phyloP scores from a whole-genome alignment of 805 yeast species.

The Zygosaccharomyces bailii region DNA sequence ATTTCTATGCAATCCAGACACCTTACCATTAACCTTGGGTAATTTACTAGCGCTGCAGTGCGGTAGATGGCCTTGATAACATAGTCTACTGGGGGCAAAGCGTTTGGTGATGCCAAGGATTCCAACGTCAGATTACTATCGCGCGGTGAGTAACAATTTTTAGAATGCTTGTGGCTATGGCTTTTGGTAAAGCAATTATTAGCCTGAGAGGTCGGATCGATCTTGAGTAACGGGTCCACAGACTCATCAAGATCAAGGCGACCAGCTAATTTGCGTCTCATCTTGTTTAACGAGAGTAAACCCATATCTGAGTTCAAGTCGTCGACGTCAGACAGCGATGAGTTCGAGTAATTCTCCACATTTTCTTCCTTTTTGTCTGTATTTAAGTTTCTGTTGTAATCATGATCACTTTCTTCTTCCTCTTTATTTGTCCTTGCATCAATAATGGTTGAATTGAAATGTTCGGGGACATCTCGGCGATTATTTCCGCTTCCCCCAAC shows the following conservation, averaged over 20 bases:
- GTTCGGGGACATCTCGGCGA: background rate
- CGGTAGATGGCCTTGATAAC: slow-evolving; percentile 60
- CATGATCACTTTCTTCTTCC: slow-evolving; percentile 15
- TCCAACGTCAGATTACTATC: slow-evolving; percentile 45
- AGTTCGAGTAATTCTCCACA: slow-evolving; percentile 12
- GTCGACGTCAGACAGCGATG: slow-evolving; percentile 30
- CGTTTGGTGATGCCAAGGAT: slow-evolving; percentile 51
- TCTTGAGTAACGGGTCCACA: slow-evolving; percentile 31
- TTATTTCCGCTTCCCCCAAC: background rate
- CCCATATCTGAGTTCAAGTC: slow-evolving; percentile 29
- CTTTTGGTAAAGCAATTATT: slow-evolving; percentile 6
- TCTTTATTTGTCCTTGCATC: slow-evolving; percentile 16
- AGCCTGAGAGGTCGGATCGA: slow-evolving; percentile 10
- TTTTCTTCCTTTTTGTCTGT: slow-evolving; percentile 10
- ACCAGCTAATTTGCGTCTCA: slow-evolving; percentile 28
- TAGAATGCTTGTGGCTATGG: slow-evolving; percentile 9
- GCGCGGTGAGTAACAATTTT: slow-evolving; percentile 10
- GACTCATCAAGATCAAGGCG: slow-evolving; percentile 28
- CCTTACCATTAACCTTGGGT: slow-evolving; percentile 53
- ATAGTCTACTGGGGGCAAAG: slow-evolving; percentile 53
- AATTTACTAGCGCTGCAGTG: slow-evolving; percentile 57
- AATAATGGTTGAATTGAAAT: slow-evolving; percentile 9
- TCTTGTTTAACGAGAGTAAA: slow-evolving; percentile 28
- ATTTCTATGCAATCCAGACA: slow-evolving; percentile 34
- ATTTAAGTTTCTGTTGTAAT: slow-evolving; percentile 11